These are phyloP conservation scores for Xylaria cubensis DNA, from an alignment of 495 filamentous ascomycete genomes.

Conservation along the genomic window DNA sequence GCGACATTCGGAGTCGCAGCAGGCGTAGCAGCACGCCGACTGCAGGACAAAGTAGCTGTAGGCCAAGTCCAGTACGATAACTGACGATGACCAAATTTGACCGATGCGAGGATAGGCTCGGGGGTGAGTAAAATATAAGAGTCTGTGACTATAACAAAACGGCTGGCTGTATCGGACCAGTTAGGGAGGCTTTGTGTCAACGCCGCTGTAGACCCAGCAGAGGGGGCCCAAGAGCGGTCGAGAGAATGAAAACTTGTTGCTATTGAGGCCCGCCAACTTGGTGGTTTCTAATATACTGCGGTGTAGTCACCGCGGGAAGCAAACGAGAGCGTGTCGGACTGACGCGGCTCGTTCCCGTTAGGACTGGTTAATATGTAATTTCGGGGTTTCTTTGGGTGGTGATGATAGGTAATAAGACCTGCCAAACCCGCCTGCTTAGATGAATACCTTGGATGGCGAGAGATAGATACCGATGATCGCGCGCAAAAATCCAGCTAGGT, in stretches of 20 bases:
- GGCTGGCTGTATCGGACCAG: conserved; percentile 50
- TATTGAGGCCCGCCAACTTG: conserved; percentile 97
- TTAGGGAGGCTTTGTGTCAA: conserved; percentile 98
- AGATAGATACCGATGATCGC: not conserved
- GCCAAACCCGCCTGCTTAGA: not conserved
- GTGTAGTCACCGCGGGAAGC: conserved; percentile 37
- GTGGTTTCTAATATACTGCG: conserved; percentile 52
- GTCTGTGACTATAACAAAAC: conserved; percentile 41
- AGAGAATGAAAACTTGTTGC: conserved; percentile 77
- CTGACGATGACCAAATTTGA: not conserved
- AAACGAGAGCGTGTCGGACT: conserved; percentile 34
- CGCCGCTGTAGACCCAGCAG: conserved; percentile 91
- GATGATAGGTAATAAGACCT: not conserved
- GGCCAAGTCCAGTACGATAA: conserved; percentile 21
- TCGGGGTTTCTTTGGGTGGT: not conserved
- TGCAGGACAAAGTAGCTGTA: conserved; percentile 31
- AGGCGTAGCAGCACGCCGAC: conserved; percentile 47
- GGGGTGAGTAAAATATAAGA: not conserved
- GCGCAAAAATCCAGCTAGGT: not conserved
- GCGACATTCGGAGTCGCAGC: conserved; percentile 40
- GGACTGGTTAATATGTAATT: not conserved
- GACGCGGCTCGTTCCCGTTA: conserved; percentile 28
- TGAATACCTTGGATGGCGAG: too few relatives aligned
- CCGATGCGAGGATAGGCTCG: conserved; percentile 14
- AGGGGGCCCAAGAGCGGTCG: conserved; percentile 93